Base-by-base conservation (phyloP, 1,139 yeast genomes). In the Pichia sp. region DNA sequence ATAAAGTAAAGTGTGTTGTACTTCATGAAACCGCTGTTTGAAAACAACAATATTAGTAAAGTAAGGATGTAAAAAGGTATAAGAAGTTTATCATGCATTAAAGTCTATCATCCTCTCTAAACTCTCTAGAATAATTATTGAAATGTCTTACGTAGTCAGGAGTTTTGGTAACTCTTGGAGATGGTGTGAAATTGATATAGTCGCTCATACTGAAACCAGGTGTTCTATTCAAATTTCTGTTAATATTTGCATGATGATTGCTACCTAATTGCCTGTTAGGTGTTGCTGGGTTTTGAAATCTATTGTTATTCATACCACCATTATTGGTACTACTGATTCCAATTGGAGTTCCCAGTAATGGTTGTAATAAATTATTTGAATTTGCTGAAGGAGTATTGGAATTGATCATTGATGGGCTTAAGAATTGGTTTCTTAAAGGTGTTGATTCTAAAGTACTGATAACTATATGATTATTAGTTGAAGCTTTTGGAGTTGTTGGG, bases 191-290 rank as follows among this genome's bases (percentile, higher is more conserved):
- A 61, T 84, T 83, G 41, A 87, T 85, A 62, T 85, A 86, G 61
- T 86, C 95, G 59, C 80, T 82, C 80, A 86, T 79, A 62, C 86
- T 85, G 68, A 86, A 85, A 9, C 87, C 88, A 4, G 87, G 83
- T 0, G 86, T 84, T 34, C 81, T 77, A 25, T 54, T 57, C 8
- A 43, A 22, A 24, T 43, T 42, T 20, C 36, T 32, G 11, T 32
- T 32, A 1, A 32, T 32, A 11, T 18, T 32, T n/a, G 22, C 22
- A 35, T 24, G 3, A 35, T 35, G 24, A 20, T 35, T 35, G 22
- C 48, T 52, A 22, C 27, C 42, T 4, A 43, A 13, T 22, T 40
- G 44, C 39, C 46, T 51, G 32, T 51, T 53, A 25, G 64, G 63
- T 9, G 63, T 59, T 26, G 55, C 58, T 3, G 65, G 65, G 11